Base-by-base conservation (phyloP, 257 asterid genomes). In the Lycium ferocissimum region DNA sequence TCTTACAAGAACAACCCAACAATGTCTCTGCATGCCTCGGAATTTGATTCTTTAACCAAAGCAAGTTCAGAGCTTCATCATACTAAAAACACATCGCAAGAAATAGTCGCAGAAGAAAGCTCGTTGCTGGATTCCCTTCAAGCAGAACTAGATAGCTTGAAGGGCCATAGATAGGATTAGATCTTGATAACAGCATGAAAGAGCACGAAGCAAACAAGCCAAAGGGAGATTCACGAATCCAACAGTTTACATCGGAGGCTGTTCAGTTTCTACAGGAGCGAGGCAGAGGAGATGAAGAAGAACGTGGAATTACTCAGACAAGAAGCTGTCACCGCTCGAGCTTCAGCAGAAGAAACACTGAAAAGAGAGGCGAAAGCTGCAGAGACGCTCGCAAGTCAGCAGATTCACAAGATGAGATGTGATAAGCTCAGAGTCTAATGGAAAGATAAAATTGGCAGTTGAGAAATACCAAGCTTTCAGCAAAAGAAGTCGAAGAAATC, bases 281-380 rank as follows among this genome's bases (percentile, higher is more conserved):
- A 26, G 45, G 95, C 93, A 54, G 90, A 86, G 80, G 92, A 84
- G 1, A 87, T 84, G 18, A 89, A 84, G 83, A 90, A 85, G 79
- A 85, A 61, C 14, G 90, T 87, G 0, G 86, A 69, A 84, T 11
- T 56, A 66, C 54, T 88, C 40, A 88, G 87, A 88, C 88, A 89
- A 65, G 97, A 92, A 73, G 89, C 95, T n/a, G 89, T 91, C 45
- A 40, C 45, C 2, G 45, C 45, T 40, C 45, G 45, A 40, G 54
- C 81, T 20, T 86, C 86, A 54, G 81, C 91, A 7, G 83, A 90
- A 80, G 90, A 91, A 86, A 40, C 5, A 40, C 33, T 26, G n/a
- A n/a, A 26, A 26, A 26, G 89, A 85, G 89, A 84, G 82, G 95
- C 94, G 9, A 91, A 89, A 79, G 92, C 85, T n/a, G 94, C 93